phyloP scores from a whole-genome alignment of 192 early-diverging fungal genomes.

The Glomus cerebriforme region DNA sequence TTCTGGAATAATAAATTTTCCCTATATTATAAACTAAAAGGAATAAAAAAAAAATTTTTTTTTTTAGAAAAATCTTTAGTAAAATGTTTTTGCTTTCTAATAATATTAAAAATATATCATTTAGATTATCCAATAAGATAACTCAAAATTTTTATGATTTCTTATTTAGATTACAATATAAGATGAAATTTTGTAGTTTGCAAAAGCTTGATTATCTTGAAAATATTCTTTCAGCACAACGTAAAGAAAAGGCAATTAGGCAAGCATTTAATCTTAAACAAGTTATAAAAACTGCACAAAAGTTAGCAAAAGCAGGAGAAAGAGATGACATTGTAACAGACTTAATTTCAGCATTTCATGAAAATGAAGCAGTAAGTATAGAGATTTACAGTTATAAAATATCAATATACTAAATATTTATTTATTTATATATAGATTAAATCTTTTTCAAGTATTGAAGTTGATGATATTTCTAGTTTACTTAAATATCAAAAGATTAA shows the following conservation, averaged over 20 bases:
- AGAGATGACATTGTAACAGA: constrained; percentile 17
- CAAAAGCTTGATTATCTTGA: constrained; percentile 4
- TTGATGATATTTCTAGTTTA: neutral
- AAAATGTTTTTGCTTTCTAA: too few relatives aligned
- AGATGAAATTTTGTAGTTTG: neutral
- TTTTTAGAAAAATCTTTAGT: too few relatives aligned
- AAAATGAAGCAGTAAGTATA: neutral
- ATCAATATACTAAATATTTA: constrained; percentile 12
- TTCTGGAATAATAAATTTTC: too few relatives aligned
- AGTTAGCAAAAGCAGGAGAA: neutral
- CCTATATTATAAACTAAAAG: too few relatives aligned
- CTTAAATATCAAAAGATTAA: neutral
- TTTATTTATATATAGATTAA: constrained; percentile 8
- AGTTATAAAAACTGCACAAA: constrained; percentile 11
- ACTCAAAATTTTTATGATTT: neutral
- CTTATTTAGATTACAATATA: neutral
- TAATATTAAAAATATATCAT: neutral
- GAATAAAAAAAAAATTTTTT: too few relatives aligned
- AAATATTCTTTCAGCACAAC: neutral
- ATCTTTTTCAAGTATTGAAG: neutral
- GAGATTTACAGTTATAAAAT: neutral
- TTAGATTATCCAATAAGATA: neutral
- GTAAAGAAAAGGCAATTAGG: constrained; percentile 7
- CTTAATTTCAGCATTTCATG: constrained; percentile 1
- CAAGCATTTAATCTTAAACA: neutral